Evolutionary conservation across 2,329 filamentous ascomycete species (phyloP).

Genomic region (Beauveria caledonica): DNA sequence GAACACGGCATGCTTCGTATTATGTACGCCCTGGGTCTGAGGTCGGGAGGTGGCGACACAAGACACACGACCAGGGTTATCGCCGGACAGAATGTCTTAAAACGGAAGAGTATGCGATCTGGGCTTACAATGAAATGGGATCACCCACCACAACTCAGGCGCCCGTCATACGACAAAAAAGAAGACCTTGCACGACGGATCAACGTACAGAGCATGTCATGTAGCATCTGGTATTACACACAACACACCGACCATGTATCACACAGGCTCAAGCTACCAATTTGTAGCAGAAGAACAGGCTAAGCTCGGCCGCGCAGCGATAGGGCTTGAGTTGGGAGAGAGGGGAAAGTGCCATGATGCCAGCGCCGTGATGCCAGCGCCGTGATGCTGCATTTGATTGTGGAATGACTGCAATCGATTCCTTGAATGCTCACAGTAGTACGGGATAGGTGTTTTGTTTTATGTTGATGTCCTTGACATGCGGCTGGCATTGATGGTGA

Average conservation of each 20-base stretch:
- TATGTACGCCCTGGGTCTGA: neutral
- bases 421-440: too few relatives aligned
- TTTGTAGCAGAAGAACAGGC: neutral
- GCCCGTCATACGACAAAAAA: neutral
- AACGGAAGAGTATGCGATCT: slow-evolving; percentile 10
- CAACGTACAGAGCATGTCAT: neutral
- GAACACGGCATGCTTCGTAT: neutral
- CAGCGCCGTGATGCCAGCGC: neutral
- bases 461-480: neutral
- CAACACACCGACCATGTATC: neutral
- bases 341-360: neutral
- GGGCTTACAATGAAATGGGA: neutral
- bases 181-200: neutral
- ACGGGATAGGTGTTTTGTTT: neutral
- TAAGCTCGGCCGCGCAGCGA: neutral
- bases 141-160: neutral
- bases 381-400: neutral
- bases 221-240: slow-evolving; percentile 2
- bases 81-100: slow-evolving; percentile 2
- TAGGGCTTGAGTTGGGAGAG: neutral
- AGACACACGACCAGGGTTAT: neutral
- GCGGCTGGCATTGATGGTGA: neutral
- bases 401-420: neutral
- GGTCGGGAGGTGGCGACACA: neutral
- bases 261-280: neutral